Evolutionary conservation across 257 asterid genomes (phyloP), one percentile per base, ranked within the genome.

Genomic region (Orobanche coerulescens): DNA sequence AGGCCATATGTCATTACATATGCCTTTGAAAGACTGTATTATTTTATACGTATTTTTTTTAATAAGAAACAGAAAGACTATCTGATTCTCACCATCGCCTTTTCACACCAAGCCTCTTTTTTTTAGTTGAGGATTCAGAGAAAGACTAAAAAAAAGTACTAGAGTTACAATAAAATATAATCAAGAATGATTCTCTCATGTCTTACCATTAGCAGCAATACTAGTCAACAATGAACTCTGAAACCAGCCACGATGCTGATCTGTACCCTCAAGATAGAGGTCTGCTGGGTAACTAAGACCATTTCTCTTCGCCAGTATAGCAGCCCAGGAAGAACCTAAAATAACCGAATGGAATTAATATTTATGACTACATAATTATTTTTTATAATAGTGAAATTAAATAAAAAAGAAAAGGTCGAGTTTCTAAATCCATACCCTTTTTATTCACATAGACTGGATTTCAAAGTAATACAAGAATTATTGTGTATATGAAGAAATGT

Each of bases 161-260:
- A 18, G 16, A 64, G n/a, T 36, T 50, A 15, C 46, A 22, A 34
- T 40, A 13, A 58, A 51, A 62, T 36, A 26, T 48, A 36, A 58
- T 39, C 36, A 23, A 25, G 24, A 30, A 51, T 15, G 30, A 37
- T 46, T 42, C 22, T 22, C 22, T 30, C 33, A 44, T 61, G 61
- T 44, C 75, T 69, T 71, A 88, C 98, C 98, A 74, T 86, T 86
- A 6, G 96, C 79, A 33, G 98, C 98, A 76, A 88, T 44, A 76
- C 98, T 92, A 14, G 96, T 88, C 73, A 92, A 69, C 68, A 92
- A 71, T 54, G 96, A 92, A 80, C 98, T 92, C 33, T 92, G 98
- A 79, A 92, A 92, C 98, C 98, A 92, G 69, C 98, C 98, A 64
- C 98, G 98, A 80, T 92, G 98, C 82, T 92, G 98, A 82, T 92